These are phyloP conservation scores for Teratosphaeria viscida DNA, from an alignment of 2,329 filamentous ascomycete species.

Conservation along the genomic window DNA sequence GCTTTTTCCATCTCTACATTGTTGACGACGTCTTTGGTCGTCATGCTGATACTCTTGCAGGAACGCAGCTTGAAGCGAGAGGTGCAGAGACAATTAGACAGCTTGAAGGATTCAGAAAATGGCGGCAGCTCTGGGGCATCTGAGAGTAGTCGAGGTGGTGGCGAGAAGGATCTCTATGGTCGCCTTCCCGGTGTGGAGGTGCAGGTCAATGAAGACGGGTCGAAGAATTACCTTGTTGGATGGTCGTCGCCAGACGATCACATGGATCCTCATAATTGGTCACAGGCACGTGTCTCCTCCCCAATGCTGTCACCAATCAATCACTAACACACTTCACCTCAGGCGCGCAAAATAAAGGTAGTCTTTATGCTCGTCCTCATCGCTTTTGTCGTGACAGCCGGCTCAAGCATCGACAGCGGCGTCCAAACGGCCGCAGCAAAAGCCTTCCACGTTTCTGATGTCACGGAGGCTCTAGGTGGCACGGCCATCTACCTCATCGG, in stretches of 20 bases:
- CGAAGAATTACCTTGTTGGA: conserved; percentile 1
- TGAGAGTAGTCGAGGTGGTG: background rate
- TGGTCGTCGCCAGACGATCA: conserved; percentile 3
- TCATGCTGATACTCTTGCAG: background rate
- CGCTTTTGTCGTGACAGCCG: conserved; percentile 40
- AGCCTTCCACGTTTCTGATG: conserved; percentile 40
- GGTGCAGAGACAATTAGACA: background rate
- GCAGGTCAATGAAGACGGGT: background rate
- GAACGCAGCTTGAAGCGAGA: background rate
- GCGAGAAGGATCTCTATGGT: background rate
- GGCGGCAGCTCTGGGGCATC: background rate
- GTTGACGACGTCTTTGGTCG: background rate
- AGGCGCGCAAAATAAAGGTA: background rate
- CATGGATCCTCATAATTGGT: conserved; percentile 5
- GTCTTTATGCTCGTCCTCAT: conserved; percentile 31
- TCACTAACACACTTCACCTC: background rate
- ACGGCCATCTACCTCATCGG: conserved; percentile 33
- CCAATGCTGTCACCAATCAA: background rate
- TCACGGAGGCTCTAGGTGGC: conserved; percentile 38
- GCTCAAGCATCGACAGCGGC: conserved; percentile 44
- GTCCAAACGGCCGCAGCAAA: conserved; percentile 36
- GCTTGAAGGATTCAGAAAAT: background rate
- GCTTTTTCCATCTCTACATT: background rate
- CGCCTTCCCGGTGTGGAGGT: background rate
- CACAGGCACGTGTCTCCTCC: background rate